Evolutionary conservation across 1,284 basidiomycete species (phyloP).

Genomic region (Ceratobasidium sp.): DNA sequence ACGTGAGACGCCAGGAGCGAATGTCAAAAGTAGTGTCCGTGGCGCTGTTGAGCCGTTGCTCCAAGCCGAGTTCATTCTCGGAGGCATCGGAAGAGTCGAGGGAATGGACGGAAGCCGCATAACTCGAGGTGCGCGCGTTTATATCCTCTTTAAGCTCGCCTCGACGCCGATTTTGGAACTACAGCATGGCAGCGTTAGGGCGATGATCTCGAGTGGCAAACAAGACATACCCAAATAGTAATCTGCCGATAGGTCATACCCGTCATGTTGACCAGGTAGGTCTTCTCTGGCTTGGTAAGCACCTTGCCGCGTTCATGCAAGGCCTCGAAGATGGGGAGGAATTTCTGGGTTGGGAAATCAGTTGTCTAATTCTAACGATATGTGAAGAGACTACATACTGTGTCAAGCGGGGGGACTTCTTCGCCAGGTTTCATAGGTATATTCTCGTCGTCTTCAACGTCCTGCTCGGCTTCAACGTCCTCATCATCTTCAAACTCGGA

Average conservation of each 20-base stretch:
- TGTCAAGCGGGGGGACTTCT: constrained; percentile 31
- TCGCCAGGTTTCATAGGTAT: constrained; percentile 33
- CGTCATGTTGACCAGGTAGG: constrained; percentile 46
- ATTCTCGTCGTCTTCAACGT: constrained; percentile 12
- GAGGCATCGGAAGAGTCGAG: constrained; percentile 26
- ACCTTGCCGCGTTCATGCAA: constrained; percentile 41
- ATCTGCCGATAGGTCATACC: constrained; percentile 49
- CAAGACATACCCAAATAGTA: constrained; percentile 48
- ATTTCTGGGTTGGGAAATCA: constrained; percentile 21
- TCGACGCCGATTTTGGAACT: constrained; percentile 31
- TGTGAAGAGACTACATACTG: neutral
- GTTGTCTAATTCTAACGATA: neutral
- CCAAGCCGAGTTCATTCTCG: constrained; percentile 13
- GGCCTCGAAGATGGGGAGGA: constrained; percentile 34
- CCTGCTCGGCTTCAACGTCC: constrained; percentile 4
- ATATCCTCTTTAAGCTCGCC: constrained; percentile 22
- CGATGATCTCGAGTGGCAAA: neutral
- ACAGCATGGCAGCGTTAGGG: neutral
- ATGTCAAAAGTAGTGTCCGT: constrained; percentile 37
- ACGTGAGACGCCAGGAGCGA: constrained; percentile 36
- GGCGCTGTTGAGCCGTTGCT: constrained; percentile 14
- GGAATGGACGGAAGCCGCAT: constrained; percentile 14
- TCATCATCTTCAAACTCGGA: constrained; percentile 1
- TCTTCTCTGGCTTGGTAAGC: constrained; percentile 45
- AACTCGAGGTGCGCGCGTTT: neutral